These are phyloP conservation scores for Diaporthe sp. DNA, from an alignment of 2,329 filamentous ascomycete genomes.

Conservation along the genomic window DNA sequence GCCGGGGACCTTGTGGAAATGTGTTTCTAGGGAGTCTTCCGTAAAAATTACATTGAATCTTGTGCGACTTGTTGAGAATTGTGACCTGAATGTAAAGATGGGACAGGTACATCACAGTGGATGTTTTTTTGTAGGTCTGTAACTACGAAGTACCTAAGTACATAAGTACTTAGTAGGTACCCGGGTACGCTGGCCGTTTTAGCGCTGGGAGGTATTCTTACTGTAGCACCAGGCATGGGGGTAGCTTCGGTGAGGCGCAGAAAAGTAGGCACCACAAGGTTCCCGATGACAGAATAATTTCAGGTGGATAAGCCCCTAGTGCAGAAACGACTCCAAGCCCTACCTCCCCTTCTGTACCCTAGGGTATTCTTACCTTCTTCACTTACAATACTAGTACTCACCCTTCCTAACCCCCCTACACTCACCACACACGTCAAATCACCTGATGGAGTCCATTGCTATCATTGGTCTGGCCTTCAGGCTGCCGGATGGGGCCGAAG, in stretches of 20 bases:
- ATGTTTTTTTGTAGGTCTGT: too few species aligned
- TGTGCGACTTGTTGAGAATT: background rate
- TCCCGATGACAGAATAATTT: background rate
- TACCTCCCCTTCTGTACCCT: too few species aligned
- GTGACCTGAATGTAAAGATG: background rate
- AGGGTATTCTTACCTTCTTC: background rate
- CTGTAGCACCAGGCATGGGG: background rate
- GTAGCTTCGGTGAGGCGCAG: background rate
- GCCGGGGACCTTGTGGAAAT: too few species aligned
- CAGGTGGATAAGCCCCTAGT: background rate
- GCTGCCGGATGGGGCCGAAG: constrained; percentile 52
- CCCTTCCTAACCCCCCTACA: background rate
- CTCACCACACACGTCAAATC: background rate
- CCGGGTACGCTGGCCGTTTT: background rate
- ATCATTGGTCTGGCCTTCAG: constrained; percentile 55
- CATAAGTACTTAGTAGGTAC: background rate
- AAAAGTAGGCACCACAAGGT: background rate
- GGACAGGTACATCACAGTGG: background rate
- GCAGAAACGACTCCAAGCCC: background rate
- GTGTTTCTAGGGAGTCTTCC: background rate
- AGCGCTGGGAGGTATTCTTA: background rate
- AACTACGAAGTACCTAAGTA: too few species aligned
- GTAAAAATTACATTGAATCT: background rate
- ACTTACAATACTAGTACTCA: background rate
- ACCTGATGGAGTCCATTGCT: constrained; percentile 43